Evolutionary conservation across 352 stramenopile genomes (phyloP), one percentile per base, ranked within the genome.

Genomic region (Globisporangium polare): DNA sequence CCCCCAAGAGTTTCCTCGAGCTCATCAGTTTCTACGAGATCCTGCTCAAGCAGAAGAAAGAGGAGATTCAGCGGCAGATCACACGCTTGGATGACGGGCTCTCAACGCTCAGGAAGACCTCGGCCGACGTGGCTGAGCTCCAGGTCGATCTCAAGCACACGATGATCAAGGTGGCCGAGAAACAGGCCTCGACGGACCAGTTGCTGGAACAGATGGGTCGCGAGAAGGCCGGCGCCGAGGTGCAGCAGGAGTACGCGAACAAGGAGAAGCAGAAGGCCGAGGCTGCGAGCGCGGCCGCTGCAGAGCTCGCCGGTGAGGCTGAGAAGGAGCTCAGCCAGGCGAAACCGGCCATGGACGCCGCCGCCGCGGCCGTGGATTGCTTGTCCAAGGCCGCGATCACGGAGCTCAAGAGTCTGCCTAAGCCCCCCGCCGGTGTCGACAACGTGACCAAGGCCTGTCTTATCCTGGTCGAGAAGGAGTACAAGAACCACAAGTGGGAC

Each of bases 401-500:
- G 1, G 96, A 99, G 76, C 83, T 99, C 1, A 99, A 99, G 83
- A 97, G 86, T 83, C 66, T 99, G 22, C 78, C 84, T 0, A 99
- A 99, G 66, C 96, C 97, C 3, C 97, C 97, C 3, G 84, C 90
- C 3, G 95, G 94, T 53, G 95, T 98, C 53, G 93, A 98, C 61
- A 96, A 98, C 56, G 97, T 99, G 24, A 99, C 96, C 12, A 98
- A 97, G 65, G 87, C 92, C 3, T 96, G 95, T 49, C 75, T 99
- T 17, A 99, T 99, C 63, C 71, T 99, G 37, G 94, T 99, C 35
- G 95, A 99, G 72, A 97, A 98, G 56, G 94, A 99, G 72, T 98
- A 98, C 78, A 99, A 98, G 65, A 97, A 98, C 62, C 97, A 99
- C 70, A 98, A 98, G 58, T 99, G 97, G 97, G 95, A 99, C 58